Base-by-base conservation (phyloP, 2,329 filamentous ascomycete species). In the Penicillium griseofulvum region DNA sequence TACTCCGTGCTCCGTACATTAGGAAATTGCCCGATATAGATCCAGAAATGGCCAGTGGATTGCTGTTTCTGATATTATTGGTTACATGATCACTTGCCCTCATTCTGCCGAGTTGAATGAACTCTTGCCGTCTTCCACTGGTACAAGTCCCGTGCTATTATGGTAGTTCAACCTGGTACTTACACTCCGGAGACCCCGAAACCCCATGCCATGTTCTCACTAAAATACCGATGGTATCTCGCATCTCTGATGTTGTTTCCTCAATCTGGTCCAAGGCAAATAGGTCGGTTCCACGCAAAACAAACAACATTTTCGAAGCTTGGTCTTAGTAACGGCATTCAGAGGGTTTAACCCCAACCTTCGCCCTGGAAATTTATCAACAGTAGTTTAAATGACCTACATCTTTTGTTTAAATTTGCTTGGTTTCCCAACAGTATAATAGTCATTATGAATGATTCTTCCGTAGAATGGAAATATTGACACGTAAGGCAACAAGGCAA, bases 151-250 rank as follows among this genome's bases (percentile, higher is more conserved):
- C 41, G 33, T 16, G 14, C 26, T 19, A 4, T 31, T n/a, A 42
- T 58, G 57, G 59, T 55, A 63, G 45, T 62, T 59, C 42, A 19
- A 42, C 52, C 49, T 52, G 60, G 60, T 46, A 64, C 43, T 60
- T 61, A 24, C 34, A n/a, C 4, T n/a, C 12, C 26, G 33, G 43
- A 47, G 55, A 55, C 45, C 54, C 52, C 57, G 57, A 42, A 44
- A 26, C 43, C 38, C 14, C 26, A n/a, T 60, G 52, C 55, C 55
- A 56, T 41, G 8, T 34, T 33, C 31, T 47, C 42, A 11, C 14
- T 16, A 12, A 28, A 41, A 41, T 22, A 28, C 5, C 16, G 22
- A 16, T 10, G n/a, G 38, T 5, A 24, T 19, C n/a, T 48, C 9
- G 8, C n/a, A 29, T 12, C n/a, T 36, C 22, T n/a, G n/a, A 11